Evolutionary conservation across 2,329 filamentous ascomycete species (phyloP), one percentile per base, ranked within the genome.

Genomic region (Diaporthe australafricana): DNA sequence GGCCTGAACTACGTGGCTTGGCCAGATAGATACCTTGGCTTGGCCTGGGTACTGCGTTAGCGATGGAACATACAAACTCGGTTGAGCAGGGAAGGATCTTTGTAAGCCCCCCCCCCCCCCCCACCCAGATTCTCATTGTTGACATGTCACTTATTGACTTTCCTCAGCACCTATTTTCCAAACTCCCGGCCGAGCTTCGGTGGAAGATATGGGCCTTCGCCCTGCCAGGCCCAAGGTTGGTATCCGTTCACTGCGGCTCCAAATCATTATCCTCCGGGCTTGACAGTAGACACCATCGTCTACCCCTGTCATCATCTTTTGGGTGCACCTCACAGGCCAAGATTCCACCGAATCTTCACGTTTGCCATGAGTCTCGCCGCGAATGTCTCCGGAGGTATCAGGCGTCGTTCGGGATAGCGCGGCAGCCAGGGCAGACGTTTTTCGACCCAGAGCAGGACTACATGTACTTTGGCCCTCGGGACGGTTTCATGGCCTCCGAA

Each of bases 131-230:
- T 20, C 25, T n/a, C 16, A 42, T 5, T 30, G 11, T 48, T 27
- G 45, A 35, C 8, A 45, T n/a, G 69, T 57, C 48, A 68, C 69
- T 71, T 68, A 71, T 45, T 35, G 12, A 32, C 17, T 17, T 14
- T 12, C 17, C 30, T 27, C 74, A 87, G 86, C 81, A 78, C 56
- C 75, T 79, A 62, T 87, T 87, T 73, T 72, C 80, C 22, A 77
- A 76, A 52, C 83, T 87, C 1, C 86, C 86, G 1, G 75, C 81
- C 16, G 86, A 87, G 75, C 78, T 87, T 20, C 84, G 86, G 14
- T 78, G 87, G 30, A 83, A 81, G 70, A 85, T 87, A 62, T 87
- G 86, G 86, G 79, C 79, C 50, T 80, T 83, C 74, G 86, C 81
- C 75, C 77, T 86, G 22, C 83, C 84, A 0, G 76, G 77, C 17